Conservation (phyloP, 2,329 filamentous ascomycete species). For the Exophiala mesophila region DNA sequence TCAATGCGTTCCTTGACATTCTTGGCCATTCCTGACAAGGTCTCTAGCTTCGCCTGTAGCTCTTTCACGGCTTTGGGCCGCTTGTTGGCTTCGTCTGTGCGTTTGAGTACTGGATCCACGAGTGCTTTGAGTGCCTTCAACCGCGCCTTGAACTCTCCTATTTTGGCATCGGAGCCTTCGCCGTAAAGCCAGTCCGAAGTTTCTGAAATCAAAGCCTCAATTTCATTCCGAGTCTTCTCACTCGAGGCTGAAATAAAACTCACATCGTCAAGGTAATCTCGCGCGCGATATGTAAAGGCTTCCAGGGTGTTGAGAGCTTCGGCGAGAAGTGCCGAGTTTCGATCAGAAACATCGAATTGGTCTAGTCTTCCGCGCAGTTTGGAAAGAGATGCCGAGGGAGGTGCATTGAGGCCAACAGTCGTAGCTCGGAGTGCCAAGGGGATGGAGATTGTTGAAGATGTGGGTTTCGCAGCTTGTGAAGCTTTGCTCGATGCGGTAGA, state of each 20-base stretch:
- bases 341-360: slow-evolving; percentile 82
- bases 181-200: slow-evolving; percentile 88
- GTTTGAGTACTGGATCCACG: slow-evolving; percentile 69
- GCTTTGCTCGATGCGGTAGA: slow-evolving; percentile 32
- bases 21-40: slow-evolving; percentile 65
- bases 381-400: slow-evolving; percentile 34
- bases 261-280: slow-evolving; percentile 74
- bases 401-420: slow-evolving; percentile 39
- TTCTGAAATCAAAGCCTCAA: slow-evolving; percentile 63
- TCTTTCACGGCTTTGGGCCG: slow-evolving; percentile 65
- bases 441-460: slow-evolving; percentile 49
- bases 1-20: slow-evolving; percentile 69
- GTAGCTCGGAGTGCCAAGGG: slow-evolving; percentile 47
- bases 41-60: slow-evolving; percentile 66
- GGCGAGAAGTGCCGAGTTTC: slow-evolving; percentile 68
- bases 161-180: slow-evolving; percentile 71
- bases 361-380: slow-evolving; percentile 67
- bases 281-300: slow-evolving; percentile 80
- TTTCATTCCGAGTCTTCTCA: slow-evolving; percentile 57
- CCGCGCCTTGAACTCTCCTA: slow-evolving; percentile 68
- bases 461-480: slow-evolving; percentile 39
- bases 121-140: slow-evolving; percentile 73
- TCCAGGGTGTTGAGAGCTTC: slow-evolving; percentile 92
- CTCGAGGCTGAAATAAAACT: slow-evolving; percentile 69
- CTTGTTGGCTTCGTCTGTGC: slow-evolving; percentile 65